Base-by-base conservation (phyloP, 768 basidiomycete genomes). In the Trametes maxima region DNA sequence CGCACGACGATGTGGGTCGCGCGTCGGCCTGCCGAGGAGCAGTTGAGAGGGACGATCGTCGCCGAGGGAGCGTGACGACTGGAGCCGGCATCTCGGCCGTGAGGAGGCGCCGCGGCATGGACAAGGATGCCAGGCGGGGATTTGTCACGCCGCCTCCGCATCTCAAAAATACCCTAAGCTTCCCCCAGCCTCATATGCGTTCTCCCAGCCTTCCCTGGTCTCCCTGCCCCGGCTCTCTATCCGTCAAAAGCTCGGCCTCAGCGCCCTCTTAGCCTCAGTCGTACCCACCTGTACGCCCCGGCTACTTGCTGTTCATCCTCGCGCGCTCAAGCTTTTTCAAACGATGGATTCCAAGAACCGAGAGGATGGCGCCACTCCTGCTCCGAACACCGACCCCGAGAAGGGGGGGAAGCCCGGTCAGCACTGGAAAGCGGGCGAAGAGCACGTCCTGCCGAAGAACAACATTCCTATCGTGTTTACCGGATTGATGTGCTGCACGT, bases 381-480 rank as follows among this genome's bases (percentile, higher is more conserved):
- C 49, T 16, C 54, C 55, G 10, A 33, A 11, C n/a, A 19, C 51
- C 36, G 57, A 50, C 22, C 39, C 62, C 22, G 52, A 60, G 46
- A 60, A 54, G 46, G 59, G 44, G 33, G 58, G 44, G 64, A 66
- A 67, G 35, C 73, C 75, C 10, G 73, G 75, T 1, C 70, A 70
- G 5, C 71, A 74, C 14, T 81, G 80, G 79, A 76, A 76, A 54
- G 63, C 57, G 12, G 56, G 66, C 13, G 80, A 81, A 48, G 68
- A 77, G 46, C 79, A 81, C 57, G 68, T 79, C 24, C 66, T 81
- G 0, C 80, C 80, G 1, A 72, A 77, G 54, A 81, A 81, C 64
- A 71, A 73, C 17, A 68, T 81, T 5, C 68, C 71, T 13, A 69
- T 81, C 43, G 80, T 81, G 0, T 79, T 81, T 39, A 66, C 74